Evolutionary conservation across 441 rosid genomes (phyloP), one percentile per base, ranked within the genome.

Genomic region (Gossypium lobatum): DNA sequence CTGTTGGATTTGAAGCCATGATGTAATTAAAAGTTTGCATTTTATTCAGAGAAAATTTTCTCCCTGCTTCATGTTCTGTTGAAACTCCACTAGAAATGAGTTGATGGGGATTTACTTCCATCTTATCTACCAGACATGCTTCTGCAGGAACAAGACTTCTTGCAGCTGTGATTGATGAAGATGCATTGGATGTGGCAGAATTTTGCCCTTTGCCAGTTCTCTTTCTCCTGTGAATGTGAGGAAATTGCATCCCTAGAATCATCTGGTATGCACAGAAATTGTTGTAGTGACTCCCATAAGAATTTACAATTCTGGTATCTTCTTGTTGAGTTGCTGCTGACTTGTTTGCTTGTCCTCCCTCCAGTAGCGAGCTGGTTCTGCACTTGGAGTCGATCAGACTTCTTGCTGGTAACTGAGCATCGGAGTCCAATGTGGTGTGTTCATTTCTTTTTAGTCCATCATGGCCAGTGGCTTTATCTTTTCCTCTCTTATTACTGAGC

Each of bases 161-260:
- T 54, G 64, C 68, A 34, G 85, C 78, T 34, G 76, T 76, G 64
- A 75, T 63, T 48, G 74, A 64, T 18, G 64, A 55, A 65, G 92
- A 73, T 74, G 80, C 25, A 81, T 80, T 79, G 59, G 84, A 72
- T 59, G 81, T 62, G 13, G 77, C 63, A 70, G 78, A 69, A 65
- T 18, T 25, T 67, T 81, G 89, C 57, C 82, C 87, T 59, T 83
- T 85, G 23, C 77, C 88, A 2, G 85, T 85, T 77, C 86, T 86
- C 76, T 53, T 86, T 77, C 85, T 86, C 83, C 80, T 87, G 72
- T 64, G 72, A 63, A 77, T 74, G 16, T 64, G 76, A 4, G 84
- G 79, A 70, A 80, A 75, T 72, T 76, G 76, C 9, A 76, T 67
- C 82, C 79, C 73, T 66, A 75, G 55, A 53, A 50, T 58, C 20